A percentile compares a stretch with the other conserved stretches of the same genome.
These are phyloP conservation scores for Fusarium subglutinans DNA, from an alignment of 2,329 filamentous ascomycete genomes.

Conservation along the genomic window DNA sequence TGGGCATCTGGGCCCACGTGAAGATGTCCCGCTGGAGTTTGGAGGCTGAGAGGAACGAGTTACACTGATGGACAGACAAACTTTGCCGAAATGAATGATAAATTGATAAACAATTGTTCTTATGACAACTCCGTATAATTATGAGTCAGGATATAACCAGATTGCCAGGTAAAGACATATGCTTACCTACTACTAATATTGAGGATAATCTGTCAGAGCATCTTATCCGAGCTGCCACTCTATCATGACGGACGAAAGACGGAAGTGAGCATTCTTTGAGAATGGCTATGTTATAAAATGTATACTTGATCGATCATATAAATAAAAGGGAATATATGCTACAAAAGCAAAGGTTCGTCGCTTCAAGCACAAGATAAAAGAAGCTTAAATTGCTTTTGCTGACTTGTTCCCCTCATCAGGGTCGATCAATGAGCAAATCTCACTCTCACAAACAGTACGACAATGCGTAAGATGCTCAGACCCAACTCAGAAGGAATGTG, in stretches of 20 bases:
- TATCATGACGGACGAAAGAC: background rate
- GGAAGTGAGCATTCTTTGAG: background rate
- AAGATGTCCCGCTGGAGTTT: background rate
- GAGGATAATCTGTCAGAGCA: background rate
- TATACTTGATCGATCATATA: no score
- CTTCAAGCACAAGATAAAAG: background rate
- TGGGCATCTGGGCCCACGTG: slow-evolving; percentile 14
- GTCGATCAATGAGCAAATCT: background rate
- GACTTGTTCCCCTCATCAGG: background rate
- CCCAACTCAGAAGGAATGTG: background rate
- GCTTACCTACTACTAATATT: background rate
- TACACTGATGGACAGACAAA: background rate
- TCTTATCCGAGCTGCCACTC: background rate
- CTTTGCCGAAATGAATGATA: background rate
- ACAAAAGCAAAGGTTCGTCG: background rate
- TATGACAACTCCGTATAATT: background rate
- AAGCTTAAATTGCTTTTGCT: background rate
- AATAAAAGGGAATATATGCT: no score
- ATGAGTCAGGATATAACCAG: background rate
- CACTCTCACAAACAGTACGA: background rate
- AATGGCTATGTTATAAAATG: no score
- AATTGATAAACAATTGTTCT: background rate
- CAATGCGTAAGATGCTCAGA: background rate
- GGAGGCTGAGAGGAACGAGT: background rate
- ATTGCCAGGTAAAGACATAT: background rate